Percentiles rank a stretch among this genome's conserved stretches.
These are phyloP conservation scores for Ganoderma meredithae DNA, from an alignment of 1,284 basidiomycete genomes.

Conservation along the genomic window DNA sequence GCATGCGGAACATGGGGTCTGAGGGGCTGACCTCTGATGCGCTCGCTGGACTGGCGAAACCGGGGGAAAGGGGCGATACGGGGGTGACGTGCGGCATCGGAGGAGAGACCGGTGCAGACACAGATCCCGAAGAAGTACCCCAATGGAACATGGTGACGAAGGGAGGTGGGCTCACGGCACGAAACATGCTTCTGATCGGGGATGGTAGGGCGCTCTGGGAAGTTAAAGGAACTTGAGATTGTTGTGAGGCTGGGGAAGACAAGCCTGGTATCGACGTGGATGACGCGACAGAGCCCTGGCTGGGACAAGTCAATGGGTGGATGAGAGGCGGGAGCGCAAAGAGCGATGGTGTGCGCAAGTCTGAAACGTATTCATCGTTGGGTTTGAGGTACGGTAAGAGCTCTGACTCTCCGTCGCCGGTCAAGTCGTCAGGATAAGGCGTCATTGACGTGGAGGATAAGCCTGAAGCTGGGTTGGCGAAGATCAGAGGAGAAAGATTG, in stretches of 20 bases:
- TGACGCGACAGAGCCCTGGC: constrained; percentile 23
- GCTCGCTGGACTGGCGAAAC: constrained; percentile 2
- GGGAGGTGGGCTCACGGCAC: constrained; percentile 19
- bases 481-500: constrained; percentile 33
- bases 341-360: constrained; percentile 15
- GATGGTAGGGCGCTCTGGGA: constrained; percentile 18
- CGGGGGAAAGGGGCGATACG: constrained; percentile 7
- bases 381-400: constrained; percentile 16
- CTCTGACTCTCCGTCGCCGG: constrained; percentile 1
- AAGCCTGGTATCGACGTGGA: constrained; percentile 23
- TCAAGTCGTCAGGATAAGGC: constrained; percentile 11
- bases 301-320: constrained; percentile 21
- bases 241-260: constrained; percentile 17
- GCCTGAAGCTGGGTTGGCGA: constrained; percentile 21
- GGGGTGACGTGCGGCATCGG: constrained; percentile 27
- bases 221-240: constrained; percentile 21
- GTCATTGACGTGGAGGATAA: constrained; percentile 14
- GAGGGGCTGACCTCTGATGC: constrained; percentile 17
- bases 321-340: constrained; percentile 17
- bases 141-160: constrained; percentile 25
- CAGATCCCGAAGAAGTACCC: constrained; percentile 9
- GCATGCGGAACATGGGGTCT: constrained; percentile 46
- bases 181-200: constrained; percentile 19
- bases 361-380: constrained; percentile 11
- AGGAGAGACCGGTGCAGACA: constrained; percentile 33